Evolutionary conservation across 2,329 filamentous ascomycete species (phyloP).

Genomic region (Aureobasidium pullulans): DNA sequence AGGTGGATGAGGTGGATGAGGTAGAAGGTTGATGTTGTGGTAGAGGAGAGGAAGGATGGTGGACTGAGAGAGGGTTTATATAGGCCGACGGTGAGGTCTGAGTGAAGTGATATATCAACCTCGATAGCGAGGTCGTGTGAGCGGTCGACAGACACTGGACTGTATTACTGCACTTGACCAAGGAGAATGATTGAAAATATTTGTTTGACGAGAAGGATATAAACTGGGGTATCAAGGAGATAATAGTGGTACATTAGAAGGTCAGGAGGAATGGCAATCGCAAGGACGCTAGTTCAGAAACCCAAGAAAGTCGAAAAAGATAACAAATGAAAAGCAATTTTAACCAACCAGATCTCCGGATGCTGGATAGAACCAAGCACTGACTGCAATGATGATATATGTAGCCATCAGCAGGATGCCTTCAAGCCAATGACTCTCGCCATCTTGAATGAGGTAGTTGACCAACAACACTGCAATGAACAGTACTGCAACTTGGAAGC

Average conservation of each 20-base stretch:
- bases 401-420: constrained; percentile 53
- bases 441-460: constrained; percentile 54
- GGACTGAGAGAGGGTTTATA: neutral
- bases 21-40: neutral
- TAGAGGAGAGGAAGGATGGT: neutral
- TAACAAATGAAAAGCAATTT: neutral
- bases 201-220: neutral
- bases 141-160: no score
- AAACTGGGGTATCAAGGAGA: constrained; percentile 1
- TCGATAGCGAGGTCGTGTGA: no score
- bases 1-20: neutral
- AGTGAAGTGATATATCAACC: no score
- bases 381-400: constrained; percentile 56
- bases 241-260: neutral
- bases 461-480: constrained; percentile 52
- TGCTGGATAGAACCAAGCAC: constrained; percentile 45
- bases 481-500: constrained; percentile 69
- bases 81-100: neutral
- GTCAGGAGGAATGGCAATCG: neutral
- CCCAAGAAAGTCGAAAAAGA: neutral
- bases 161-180: no score
- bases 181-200: neutral
- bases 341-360: constrained; percentile 3
- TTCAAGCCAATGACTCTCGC: constrained; percentile 47
- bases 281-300: neutral